phyloP scores from a whole-genome alignment of 352 stramenopile genomes.

The Pythium insidiosum region DNA sequence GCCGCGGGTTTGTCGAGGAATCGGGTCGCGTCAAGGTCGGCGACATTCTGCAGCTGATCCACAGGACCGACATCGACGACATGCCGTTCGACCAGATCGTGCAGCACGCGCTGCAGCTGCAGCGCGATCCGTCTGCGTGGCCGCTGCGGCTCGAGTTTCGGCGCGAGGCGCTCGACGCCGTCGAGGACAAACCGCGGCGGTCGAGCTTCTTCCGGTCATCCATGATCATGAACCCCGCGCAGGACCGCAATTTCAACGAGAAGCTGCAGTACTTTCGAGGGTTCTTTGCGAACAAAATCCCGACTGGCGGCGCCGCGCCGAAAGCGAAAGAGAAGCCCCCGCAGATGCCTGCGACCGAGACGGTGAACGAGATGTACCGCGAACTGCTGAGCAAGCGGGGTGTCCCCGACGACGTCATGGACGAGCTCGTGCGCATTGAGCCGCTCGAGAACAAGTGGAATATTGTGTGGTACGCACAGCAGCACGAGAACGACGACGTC shows the following conservation, averaged over 20 bases:
- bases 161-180: conserved; percentile 27
- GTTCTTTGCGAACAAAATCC: conserved; percentile 78
- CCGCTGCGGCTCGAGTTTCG: conserved; percentile 73
- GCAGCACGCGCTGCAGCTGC: conserved; percentile 61
- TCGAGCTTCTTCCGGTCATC: conserved; percentile 73
- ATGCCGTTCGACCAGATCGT: conserved; percentile 83
- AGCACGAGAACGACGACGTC: conserved; percentile 72
- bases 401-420: conserved; percentile 78
- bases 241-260: conserved; percentile 78
- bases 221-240: conserved; percentile 54
- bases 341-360: conserved; percentile 49
- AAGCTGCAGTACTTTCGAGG: conserved; percentile 82
- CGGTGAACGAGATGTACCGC: conserved; percentile 83
- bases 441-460: conserved; percentile 83
- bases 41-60: conserved; percentile 75
- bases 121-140: conserved; percentile 59
- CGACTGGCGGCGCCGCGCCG: conserved; percentile 49
- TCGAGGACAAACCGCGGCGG: conserved; percentile 35
- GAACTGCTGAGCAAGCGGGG: conserved; percentile 71
- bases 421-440: conserved; percentile 79
- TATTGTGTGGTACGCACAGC: conserved; percentile 76
- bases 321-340: conserved; percentile 67
- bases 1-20: conserved; percentile 59
- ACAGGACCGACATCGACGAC: conserved; percentile 70
- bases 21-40: conserved; percentile 67